Conservation (phyloP, 2,329 filamentous ascomycete species). For the Diaporthe nobilis region DNA sequence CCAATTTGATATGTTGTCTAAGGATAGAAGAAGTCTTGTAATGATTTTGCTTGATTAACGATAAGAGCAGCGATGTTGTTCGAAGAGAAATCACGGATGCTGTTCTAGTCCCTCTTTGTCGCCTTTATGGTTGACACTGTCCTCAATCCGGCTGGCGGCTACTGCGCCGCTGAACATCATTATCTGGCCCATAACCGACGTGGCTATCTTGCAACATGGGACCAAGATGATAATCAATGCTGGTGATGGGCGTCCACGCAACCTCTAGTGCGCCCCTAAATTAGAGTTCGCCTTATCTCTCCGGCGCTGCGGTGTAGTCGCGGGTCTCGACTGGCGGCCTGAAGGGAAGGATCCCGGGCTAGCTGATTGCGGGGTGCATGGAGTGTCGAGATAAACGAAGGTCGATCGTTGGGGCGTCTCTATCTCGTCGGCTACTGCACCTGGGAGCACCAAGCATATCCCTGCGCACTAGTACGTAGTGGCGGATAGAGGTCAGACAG, state of each 20-base stretch:
- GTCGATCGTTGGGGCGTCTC: background rate
- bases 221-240: background rate
- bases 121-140: slow-evolving; percentile 24
- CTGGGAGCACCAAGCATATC: background rate
- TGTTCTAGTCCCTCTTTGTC: background rate
- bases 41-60: background rate
- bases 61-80: background rate
- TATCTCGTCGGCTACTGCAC: slow-evolving; percentile 15
- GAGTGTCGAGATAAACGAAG: slow-evolving; percentile 18
- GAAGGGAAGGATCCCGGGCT: background rate
- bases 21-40: background rate
- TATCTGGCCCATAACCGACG: slow-evolving; percentile 29
- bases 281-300: slow-evolving; percentile 19
- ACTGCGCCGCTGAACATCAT: background rate
- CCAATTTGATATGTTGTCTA: background rate
- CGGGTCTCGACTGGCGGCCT: background rate
- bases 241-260: background rate
- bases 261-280: slow-evolving; percentile 1
- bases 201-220: background rate
- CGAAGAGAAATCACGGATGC: background rate
- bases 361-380: slow-evolving; percentile 2
- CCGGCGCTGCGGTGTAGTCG: background rate
- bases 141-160: slow-evolving; percentile 15
- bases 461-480: background rate
- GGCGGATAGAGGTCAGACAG: background rate